Conservation (phyloP, 2,329 filamentous ascomycete genomes). For the Mariannaea sp. region DNA sequence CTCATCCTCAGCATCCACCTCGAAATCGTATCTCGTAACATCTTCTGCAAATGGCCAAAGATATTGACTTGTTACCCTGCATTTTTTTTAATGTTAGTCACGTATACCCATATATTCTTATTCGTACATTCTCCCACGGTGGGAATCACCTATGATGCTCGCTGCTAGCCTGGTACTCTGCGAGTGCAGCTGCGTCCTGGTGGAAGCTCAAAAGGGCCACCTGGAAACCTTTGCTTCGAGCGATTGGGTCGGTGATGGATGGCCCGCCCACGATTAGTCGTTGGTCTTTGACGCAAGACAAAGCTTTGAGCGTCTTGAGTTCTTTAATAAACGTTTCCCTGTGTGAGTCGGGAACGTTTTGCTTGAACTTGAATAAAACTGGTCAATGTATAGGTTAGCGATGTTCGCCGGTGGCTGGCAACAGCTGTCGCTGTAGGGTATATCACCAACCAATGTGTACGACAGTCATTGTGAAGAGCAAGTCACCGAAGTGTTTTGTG, state of each 20-base stretch:
- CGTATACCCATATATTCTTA: not conserved
- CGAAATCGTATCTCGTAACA: conserved; percentile 59
- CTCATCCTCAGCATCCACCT: conserved; percentile 50
- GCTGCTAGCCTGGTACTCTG: conserved; percentile 56
- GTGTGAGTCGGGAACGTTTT: conserved; percentile 48
- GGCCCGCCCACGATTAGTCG: conserved; percentile 57
- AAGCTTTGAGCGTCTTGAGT: conserved; percentile 53
- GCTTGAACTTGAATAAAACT: conserved; percentile 57
- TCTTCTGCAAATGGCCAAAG: conserved; percentile 60
- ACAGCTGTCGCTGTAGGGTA: rapidly evolving
- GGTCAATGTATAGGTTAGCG: not conserved
- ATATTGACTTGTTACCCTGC: conserved; percentile 55
- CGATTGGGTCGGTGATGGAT: conserved; percentile 56
- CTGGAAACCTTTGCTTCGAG: conserved; percentile 58
- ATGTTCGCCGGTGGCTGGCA: not conserved
- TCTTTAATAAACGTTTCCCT: conserved; percentile 51
- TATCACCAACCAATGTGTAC: conserved; percentile 42
- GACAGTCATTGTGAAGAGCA: conserved; percentile 39
- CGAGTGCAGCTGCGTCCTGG: conserved; percentile 49
- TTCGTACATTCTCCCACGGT: no score
- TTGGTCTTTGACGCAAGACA: conserved; percentile 54
- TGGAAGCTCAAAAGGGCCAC: conserved; percentile 59
- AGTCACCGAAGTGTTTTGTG: no score
- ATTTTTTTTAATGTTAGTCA: not conserved
- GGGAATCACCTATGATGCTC: conserved; percentile 53